phyloP scores from a whole-genome alignment of 2,329 filamentous ascomycete species.

The Purpureocillium lavendulum region DNA sequence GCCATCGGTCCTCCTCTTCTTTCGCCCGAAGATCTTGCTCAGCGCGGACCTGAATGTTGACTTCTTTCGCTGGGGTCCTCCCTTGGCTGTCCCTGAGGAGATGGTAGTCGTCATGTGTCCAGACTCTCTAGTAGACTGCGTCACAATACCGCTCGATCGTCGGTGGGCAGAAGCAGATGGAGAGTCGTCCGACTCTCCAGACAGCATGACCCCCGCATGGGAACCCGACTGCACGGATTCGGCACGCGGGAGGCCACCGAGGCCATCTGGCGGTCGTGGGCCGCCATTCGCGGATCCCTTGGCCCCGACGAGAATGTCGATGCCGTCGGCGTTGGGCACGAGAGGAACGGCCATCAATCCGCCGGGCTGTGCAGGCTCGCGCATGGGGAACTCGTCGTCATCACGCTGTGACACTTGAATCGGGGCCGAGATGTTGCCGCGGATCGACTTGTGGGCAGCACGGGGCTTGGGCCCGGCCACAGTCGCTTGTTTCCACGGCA shows the following conservation, averaged over 20 bases:
- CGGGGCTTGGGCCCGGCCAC: slow-evolving; percentile 14
- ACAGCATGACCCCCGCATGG: too few species aligned
- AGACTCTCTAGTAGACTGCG: too few species aligned
- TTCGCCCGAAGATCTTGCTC: slow-evolving; percentile 50
- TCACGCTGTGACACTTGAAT: slow-evolving; percentile 43
- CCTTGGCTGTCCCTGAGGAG: not conserved
- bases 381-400: slow-evolving; percentile 48
- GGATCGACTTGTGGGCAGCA: slow-evolving; percentile 36
- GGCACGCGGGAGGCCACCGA: too few species aligned
- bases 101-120: too few species aligned
- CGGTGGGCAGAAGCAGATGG: too few species aligned
- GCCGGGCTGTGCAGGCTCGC: slow-evolving; percentile 18
- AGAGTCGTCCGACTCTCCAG: too few species aligned
- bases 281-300: too few species aligned
- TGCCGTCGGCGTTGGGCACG: too few species aligned
- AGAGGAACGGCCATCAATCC: slow-evolving; percentile 16
- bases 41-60: slow-evolving; percentile 48
- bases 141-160: too few species aligned
- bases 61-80: slow-evolving; percentile 43
- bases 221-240: too few species aligned
- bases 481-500: slow-evolving; percentile 36
- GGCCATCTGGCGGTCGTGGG: too few species aligned
- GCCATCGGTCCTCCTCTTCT: slow-evolving; percentile 34
- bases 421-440: slow-evolving; percentile 53
- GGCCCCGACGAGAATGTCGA: too few species aligned